Percentiles rank a stretch among this genome's conserved stretches.
phyloP scores from a whole-genome alignment of 2,329 filamentous ascomycete genomes.

The Colletotrichum sp. region DNA sequence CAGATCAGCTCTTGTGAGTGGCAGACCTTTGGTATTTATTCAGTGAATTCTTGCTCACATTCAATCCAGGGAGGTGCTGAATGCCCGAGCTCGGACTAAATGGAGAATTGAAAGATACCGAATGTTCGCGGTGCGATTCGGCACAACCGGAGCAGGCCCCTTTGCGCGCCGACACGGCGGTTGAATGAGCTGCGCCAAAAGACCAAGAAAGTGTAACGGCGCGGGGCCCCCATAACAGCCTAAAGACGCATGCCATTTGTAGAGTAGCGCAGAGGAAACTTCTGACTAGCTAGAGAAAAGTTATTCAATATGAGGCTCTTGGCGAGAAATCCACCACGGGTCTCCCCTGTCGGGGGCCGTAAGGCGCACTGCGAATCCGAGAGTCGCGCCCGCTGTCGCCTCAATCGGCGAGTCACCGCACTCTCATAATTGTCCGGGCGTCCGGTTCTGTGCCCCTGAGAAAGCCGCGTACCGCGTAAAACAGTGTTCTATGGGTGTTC shows the following conservation, averaged over 20 bases:
- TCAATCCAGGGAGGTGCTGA: slow-evolving; percentile 13
- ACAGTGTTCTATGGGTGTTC: neutral
- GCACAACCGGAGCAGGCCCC: neutral
- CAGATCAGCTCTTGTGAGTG: slow-evolving; percentile 18
- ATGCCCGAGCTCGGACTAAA: neutral
- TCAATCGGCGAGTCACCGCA: neutral
- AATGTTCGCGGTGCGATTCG: neutral
- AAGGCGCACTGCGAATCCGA: neutral
- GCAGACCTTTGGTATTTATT: neutral
- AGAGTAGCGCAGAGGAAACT: neutral
- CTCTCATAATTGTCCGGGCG: neutral
- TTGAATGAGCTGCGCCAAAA: neutral
- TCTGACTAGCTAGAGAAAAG: neutral
- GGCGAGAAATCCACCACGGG: neutral
- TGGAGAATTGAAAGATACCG: neutral
- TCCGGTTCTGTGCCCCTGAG: neutral
- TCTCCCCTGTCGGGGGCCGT: neutral
- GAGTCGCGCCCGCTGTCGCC: neutral
- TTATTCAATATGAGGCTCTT: neutral
- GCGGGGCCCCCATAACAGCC: neutral
- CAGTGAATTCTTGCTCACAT: neutral
- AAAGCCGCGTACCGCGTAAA: neutral
- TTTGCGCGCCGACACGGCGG: neutral
- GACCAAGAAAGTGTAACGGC: neutral
- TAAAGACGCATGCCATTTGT: neutral